Evolutionary conservation across 768 basidiomycete species (phyloP).

Genomic region (Agaricus blazei): DNA sequence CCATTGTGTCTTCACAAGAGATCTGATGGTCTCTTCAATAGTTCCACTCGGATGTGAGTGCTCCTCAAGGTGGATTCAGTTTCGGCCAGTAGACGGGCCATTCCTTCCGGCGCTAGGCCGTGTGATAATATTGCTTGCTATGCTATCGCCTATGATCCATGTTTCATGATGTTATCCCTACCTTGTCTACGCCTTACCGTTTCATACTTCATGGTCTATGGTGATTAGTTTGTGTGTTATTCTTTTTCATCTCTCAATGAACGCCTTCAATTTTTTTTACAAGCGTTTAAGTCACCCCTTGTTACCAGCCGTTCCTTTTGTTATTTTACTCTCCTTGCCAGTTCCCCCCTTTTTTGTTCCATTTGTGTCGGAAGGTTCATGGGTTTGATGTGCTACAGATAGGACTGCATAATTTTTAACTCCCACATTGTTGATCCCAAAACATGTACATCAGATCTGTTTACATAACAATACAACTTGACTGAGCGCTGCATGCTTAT

Average conservation of each 20-base stretch:
- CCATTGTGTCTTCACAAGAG: constrained; percentile 11
- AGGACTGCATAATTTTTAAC: constrained; percentile 12
- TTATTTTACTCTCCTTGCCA: constrained; percentile 3
- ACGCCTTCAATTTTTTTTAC: constrained; percentile 1
- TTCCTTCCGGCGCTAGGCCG: neutral
- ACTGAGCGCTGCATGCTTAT: neutral
- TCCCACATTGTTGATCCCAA: neutral
- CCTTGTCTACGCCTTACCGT: constrained; percentile 3
- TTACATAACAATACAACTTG: constrained; percentile 3
- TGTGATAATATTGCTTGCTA: constrained; percentile 12
- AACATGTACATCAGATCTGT: constrained; percentile 5
- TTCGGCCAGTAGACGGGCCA: constrained; percentile 60
- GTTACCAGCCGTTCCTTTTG: constrained; percentile 11
- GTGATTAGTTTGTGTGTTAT: constrained; percentile 7
- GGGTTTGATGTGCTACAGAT: neutral
- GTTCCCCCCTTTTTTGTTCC: neutral
- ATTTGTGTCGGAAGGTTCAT: neutral
- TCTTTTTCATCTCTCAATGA: neutral
- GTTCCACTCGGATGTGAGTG: constrained; percentile 84
- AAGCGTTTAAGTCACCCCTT: neutral
- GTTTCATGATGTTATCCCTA: constrained; percentile 6
- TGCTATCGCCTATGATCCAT: constrained; percentile 4
- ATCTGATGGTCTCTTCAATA: constrained; percentile 21
- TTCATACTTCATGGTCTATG: neutral
- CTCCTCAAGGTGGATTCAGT: constrained; percentile 94